Evolutionary conservation across 495 filamentous ascomycete species (phyloP).

Genomic region (Hypomontagnella monticulosa): DNA sequence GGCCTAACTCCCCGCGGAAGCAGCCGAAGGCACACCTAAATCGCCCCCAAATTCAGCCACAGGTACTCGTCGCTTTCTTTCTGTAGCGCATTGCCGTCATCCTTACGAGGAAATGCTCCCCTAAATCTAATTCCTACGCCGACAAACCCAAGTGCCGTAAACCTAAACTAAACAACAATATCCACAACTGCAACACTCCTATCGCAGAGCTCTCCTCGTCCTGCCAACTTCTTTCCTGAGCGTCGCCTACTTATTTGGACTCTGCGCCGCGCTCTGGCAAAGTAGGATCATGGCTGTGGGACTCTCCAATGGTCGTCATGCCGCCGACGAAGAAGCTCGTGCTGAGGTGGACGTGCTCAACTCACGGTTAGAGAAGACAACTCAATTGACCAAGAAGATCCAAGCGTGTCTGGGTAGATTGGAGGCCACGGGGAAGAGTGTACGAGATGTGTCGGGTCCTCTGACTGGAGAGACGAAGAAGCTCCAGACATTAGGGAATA

Average conservation of each 20-base stretch:
- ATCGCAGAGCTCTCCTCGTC: neutral
- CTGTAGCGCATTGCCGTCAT: conserved; percentile 57
- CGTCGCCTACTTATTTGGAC: neutral
- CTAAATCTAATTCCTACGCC: conserved; percentile 8
- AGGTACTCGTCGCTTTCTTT: conserved; percentile 81
- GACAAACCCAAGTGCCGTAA: conserved; percentile 13
- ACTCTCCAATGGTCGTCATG: conserved; percentile 56
- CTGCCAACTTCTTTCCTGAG: neutral
- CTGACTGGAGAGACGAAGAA: conserved; percentile 92
- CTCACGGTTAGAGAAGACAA: conserved; percentile 70
- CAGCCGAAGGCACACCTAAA: conserved; percentile 19
- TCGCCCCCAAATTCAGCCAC: conserved; percentile 62
- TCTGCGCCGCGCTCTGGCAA: neutral
- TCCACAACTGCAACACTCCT: conserved; percentile 1
- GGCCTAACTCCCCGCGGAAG: conserved; percentile 21
- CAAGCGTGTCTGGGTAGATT: conserved; percentile 84
- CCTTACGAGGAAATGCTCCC: conserved; percentile 2
- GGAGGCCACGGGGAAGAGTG: conserved; percentile 85
- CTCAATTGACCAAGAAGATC: conserved; percentile 90
- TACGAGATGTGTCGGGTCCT: conserved; percentile 90
- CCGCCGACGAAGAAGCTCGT: conserved; percentile 69
- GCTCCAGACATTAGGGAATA: conserved; percentile 83
- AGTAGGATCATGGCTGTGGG: conserved; percentile 56
- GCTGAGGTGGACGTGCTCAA: conserved; percentile 74
- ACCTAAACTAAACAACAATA: conserved; percentile 34